These are phyloP conservation scores for Excoecaria agallocha DNA, from an alignment of 345 rosid species.

Conservation along the genomic window DNA sequence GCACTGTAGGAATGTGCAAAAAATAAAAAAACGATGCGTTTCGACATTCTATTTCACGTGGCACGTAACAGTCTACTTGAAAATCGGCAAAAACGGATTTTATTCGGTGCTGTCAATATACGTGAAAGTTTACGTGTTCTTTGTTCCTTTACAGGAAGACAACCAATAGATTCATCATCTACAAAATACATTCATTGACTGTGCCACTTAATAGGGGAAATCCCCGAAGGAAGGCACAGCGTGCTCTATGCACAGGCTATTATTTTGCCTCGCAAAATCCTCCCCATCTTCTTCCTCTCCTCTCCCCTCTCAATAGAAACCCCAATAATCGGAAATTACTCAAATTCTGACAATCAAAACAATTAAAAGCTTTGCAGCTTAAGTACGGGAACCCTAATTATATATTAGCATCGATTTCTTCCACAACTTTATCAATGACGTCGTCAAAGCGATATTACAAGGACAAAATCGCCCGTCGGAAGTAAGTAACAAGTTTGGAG, in stretches of 20 bases:
- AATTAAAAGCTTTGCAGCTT: neutral
- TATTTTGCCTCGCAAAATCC: neutral
- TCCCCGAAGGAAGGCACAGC: neutral
- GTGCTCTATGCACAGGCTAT: neutral
- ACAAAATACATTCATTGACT: no score
- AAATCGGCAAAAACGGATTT: no score
- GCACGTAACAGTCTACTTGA: no score
- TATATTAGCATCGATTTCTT: neutral
- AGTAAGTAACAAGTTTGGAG: constrained; percentile 32
- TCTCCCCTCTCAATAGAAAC: constrained; percentile 16
- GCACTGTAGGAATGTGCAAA: no score
- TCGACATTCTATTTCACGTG: no score
- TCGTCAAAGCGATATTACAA: constrained; percentile 71
- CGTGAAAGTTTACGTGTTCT: no score
- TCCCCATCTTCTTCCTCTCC: neutral
- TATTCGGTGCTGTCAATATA: no score
- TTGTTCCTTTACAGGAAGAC: no score
- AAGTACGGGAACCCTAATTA: neutral
- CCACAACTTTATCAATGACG: constrained; percentile 36
- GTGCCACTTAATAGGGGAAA: no score
- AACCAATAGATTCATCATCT: no score
- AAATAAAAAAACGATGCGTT: no score
- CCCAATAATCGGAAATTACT: constrained; percentile 17
- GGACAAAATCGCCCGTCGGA: constrained; percentile 83
- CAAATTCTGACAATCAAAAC: neutral